Evolutionary conservation across 1,139 yeast genomes (phyloP).

Genomic region (Candida anutae): DNA sequence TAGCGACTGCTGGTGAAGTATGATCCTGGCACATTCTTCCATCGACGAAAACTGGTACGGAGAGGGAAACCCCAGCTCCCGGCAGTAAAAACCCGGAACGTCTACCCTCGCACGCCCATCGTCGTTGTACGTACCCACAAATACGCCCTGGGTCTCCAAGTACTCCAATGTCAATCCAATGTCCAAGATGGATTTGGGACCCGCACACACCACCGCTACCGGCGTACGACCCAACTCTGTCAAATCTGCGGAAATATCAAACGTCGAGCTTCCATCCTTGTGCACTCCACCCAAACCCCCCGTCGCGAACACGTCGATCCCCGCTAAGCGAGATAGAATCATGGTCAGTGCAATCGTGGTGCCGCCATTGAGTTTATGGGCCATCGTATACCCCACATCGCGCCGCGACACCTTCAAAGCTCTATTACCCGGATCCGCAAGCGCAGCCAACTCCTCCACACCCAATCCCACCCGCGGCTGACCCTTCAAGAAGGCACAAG

Average conservation of each 20-base stretch:
- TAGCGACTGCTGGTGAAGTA: conserved; percentile 50
- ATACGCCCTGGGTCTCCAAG: conserved; percentile 80
- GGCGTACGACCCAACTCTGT: conserved; percentile 80
- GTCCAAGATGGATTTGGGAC: conserved; percentile 83
- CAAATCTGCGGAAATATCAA: conserved; percentile 84
- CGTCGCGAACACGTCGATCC: conserved; percentile 81
- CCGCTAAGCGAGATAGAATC: conserved; percentile 70
- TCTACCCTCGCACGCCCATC: conserved; percentile 18
- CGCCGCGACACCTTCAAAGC: conserved; percentile 69
- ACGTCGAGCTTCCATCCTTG: conserved; percentile 62
- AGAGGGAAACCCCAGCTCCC: conserved; percentile 67
- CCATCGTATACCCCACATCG: conserved; percentile 71
- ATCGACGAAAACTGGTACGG: conserved; percentile 55
- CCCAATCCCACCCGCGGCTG: conserved; percentile 61
- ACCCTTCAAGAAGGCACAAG: conserved; percentile 73
- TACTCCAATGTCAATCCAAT: conserved; percentile 77
- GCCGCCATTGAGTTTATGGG: conserved; percentile 62
- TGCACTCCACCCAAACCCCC: conserved; percentile 96
- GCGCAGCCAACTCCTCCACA: conserved; percentile 34
- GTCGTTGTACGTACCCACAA: conserved; percentile 45
- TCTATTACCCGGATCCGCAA: conserved; percentile 32
- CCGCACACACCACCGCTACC: conserved; percentile 84
- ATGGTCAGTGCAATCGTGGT: conserved; percentile 88
- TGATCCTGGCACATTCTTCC: conserved; percentile 53
- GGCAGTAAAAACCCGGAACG: conserved; percentile 79